Evolutionary conservation across 1,284 basidiomycete species (phyloP), one percentile per base, ranked within the genome.

Genomic region (Psilocybe mexicana): DNA sequence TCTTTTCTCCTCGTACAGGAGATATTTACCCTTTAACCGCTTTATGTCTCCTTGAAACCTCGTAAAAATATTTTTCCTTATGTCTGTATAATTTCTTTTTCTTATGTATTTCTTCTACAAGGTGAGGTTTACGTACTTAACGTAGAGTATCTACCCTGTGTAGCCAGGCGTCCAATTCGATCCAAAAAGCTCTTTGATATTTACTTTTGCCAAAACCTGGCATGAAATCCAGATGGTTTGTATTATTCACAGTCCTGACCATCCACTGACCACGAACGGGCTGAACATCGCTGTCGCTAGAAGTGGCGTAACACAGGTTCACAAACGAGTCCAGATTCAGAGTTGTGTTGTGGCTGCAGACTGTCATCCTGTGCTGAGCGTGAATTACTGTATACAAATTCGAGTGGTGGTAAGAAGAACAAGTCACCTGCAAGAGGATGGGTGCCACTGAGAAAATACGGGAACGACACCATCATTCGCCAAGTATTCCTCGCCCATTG

Each of bases 361-460:
- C 36, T 14, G 59, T 59, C 49, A 25, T 10, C 23, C 59, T 63
- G 44, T 8, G 14, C 2, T 1, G n/a, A 8, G 14, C 24, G 35
- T 38, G 30, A 51, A 43, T 38, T 43, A 51, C 25, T 23, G 38
- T 28, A 40, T 45, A 11, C 18, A 28, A 35, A 18, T 24, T 24
- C 11, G 44, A 47, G 2, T 26, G 25, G 11, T 43, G 26, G n/a
- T 26, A 47, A 18, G 26, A 24, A 25, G 35, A 18, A 61, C 66
- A 18, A 18, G 18, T 43, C 63, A 78, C 77, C 67, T 64, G 75
- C 80, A 83, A 25, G 74, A 65, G 52, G 72, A 68, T n/a, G 81
- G 79, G 70, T 82, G 81, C 75, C 76, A 82, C 50, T 81, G 80
- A 2, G 80, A 82, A 64, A 82, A 81, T 6, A 79, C n/a, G 2